Conservation (phyloP, 1,284 basidiomycete species). For the Moesziomyces sp. region DNA sequence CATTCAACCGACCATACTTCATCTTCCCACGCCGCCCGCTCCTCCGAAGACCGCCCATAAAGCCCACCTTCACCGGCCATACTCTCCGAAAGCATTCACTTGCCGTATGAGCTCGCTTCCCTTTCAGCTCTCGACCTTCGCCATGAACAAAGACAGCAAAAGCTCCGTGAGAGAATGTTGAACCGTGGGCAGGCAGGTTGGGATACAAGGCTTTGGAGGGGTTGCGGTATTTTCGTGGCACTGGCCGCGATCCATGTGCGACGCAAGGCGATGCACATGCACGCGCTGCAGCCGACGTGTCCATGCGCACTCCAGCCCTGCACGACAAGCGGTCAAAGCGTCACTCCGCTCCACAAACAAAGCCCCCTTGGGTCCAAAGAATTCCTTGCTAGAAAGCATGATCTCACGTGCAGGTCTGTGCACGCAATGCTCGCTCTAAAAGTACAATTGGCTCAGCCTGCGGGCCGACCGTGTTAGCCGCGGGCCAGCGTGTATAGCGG, state of each 20-base stretch:
- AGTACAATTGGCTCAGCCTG: neutral
- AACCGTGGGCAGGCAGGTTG: too few species aligned
- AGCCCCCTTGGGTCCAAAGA: too few species aligned
- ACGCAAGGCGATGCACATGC: constrained; percentile 16
- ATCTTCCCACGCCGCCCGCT: neutral
- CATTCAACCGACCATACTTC: neutral
- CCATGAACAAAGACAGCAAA: too few species aligned
- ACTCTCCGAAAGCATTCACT: neutral
- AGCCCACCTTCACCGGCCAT: neutral
- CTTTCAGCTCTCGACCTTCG: too few species aligned
- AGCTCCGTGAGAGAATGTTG: too few species aligned
- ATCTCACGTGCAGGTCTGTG: too few species aligned
- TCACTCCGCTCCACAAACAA: neutral
- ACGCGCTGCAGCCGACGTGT: neutral
- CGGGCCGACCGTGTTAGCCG: too few species aligned
- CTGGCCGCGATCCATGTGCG: neutral
- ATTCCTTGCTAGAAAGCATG: too few species aligned
- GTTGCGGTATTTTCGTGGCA: neutral
- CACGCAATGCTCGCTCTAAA: neutral
- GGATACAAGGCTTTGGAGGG: neutral
- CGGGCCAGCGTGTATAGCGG: too few species aligned
- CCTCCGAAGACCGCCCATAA: neutral
- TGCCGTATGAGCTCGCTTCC: too few species aligned
- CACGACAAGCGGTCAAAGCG: neutral
- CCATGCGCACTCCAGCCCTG: neutral